Conservation (phyloP, 371 early-diverging fungal genomes). For the Apophysomyces trapeziformis region DNA sequence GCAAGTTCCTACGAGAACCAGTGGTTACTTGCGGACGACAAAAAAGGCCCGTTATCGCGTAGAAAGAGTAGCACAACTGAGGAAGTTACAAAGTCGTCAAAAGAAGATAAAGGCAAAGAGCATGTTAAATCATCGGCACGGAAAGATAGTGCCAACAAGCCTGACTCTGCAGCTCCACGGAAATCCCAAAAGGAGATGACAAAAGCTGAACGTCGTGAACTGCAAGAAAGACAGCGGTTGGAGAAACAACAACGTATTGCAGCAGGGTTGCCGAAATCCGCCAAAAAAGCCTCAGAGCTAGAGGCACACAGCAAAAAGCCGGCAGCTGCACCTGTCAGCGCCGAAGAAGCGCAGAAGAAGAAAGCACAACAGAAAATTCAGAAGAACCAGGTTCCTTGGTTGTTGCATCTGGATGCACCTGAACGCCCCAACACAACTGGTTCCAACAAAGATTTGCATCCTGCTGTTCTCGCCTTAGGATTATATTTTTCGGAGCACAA, state of each 20-base stretch:
- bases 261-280: slow-evolving; percentile 46
- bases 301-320: slow-evolving; percentile 23
- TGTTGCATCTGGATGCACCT: slow-evolving; percentile 70
- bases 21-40: slow-evolving; percentile 12
- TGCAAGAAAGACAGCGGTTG: slow-evolving; percentile 78
- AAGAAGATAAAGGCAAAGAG: slow-evolving; percentile 23
- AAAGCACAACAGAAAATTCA: slow-evolving; percentile 38
- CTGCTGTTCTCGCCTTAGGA: slow-evolving; percentile 85
- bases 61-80: slow-evolving; percentile 10
- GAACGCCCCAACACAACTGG: slow-evolving; percentile 56
- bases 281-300: slow-evolving; percentile 32
- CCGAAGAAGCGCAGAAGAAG: slow-evolving; percentile 42
- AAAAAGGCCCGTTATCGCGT: not conserved
- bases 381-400: slow-evolving; percentile 65
- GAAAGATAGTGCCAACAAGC: slow-evolving; percentile 13
- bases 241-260: slow-evolving; percentile 68
- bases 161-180: slow-evolving; percentile 23
- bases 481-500: slow-evolving; percentile 84
- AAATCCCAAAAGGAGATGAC: slow-evolving; percentile 80
- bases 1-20: slow-evolving; percentile 14
- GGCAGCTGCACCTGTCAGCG: slow-evolving; percentile 31
- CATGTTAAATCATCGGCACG: slow-evolving; percentile 15
- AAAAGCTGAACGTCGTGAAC: slow-evolving; percentile 88
- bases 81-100: slow-evolving; percentile 4
- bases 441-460: slow-evolving; percentile 78